Evolutionary conservation across 305 asterid species (phyloP), one percentile per base, ranked within the genome.

Genomic region (Ruellia speciosa): DNA sequence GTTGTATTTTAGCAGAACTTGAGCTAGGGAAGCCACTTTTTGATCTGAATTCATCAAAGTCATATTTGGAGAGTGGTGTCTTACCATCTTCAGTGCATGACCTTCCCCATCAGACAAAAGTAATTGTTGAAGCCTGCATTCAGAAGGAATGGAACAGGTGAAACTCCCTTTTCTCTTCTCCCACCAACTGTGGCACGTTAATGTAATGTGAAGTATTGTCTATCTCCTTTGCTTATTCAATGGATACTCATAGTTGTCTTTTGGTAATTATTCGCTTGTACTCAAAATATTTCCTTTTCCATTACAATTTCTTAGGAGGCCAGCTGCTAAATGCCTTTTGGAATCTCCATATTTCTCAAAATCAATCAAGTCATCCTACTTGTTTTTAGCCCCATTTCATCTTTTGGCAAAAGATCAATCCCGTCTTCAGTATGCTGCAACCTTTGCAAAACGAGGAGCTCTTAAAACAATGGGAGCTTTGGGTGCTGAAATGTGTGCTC

Each of bases 1-100:
- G 99, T 54, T 92, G 99, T 74, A 81, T 88, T 69, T 76, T 92
- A 64, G 95, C 97, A 49, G 97, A 92, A 75, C 88, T 92, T 70
- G 82, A 86, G 64, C 68, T 79, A 80, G 79, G 79, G 66, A 79
- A 70, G 70, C 99, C 99, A 52, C 92, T 88, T 56, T 93, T 93
- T 79, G 83, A 85, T 79, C 70, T 76, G 19, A 67, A 72, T 68
- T 78, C 94, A 14, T 72, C 79, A 58, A 69, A 54, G 67, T 72
- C 78, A 41, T 88, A 77, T 83, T 59, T 84, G 76, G 86, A 86
- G 71, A 74, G 72, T 65, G 92, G 90, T 56, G 74, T 74, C 72
- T 70, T 72, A 65, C 99, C 99, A 66, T 62, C 76, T 63, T 69
- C 83, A 71, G 39, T 88, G 70, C 80, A 82, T 55, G 84, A 81